Base-by-base conservation (phyloP, 2,329 filamentous ascomycete species). In the Lojkania enalia region DNA sequence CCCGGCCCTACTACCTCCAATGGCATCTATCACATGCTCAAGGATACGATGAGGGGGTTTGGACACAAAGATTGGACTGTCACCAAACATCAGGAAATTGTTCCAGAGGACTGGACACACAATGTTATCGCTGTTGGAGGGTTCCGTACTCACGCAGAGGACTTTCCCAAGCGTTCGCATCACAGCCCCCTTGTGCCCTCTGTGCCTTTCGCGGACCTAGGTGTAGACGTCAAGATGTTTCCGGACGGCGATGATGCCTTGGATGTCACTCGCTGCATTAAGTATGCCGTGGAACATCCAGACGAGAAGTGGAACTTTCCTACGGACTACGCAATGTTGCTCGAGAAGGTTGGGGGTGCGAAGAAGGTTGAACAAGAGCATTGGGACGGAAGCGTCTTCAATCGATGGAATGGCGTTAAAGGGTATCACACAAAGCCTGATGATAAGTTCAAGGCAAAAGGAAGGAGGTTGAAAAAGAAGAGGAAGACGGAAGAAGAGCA, bases 41-140 rank as follows among this genome's bases (percentile, higher is more conserved):
- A 49, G 16, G 51, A 52, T 18, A 46, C 56, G 0, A 62, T 63
- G 58, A 35, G 51, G 3, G 33, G 39, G 9, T 56, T 44, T 1
- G 57, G 54, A 2, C 54, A 52, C 20, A 19, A 49, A 5, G 27
- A 42, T 7, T 64, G 58, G 58, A 57, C 51, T 0, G 35, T 60
- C 12, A 44, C 18, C 2, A 41, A 19, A 20, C 57, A 61, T 18
- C 50, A 54, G 16, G 14, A 33, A 2, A 11, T 15, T 9, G 31
- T 14, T 11, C 49, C 23, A 14, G 20, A 19, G 2, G 33, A 16
- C 1, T 58, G 54, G 55, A 33, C 61, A 16, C 35, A 44, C 21
- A n/a, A 19, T 1, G 29, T 27, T 4, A n/a, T 54, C 3, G 30
- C 45, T n/a, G 47, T 52, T 7, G 25, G 11, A 5, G 42, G 40